These are phyloP conservation scores for Sphenostylis stenocarpa DNA, from an alignment of 306 rosid species.

Conservation along the genomic window DNA sequence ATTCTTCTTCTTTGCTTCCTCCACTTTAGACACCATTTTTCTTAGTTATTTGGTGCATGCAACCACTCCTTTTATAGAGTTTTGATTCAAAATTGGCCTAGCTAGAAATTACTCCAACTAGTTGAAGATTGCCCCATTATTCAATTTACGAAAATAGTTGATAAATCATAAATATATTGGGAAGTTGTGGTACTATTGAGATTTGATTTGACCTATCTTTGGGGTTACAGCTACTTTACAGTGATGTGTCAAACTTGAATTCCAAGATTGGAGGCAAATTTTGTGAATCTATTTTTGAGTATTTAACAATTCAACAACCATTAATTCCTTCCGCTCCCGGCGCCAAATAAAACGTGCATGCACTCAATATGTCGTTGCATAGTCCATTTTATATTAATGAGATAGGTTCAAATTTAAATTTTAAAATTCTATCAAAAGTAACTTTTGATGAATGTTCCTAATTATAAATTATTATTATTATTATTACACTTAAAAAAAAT, in stretches of 20 bases:
- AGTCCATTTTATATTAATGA: not conserved
- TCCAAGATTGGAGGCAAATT: slow-evolving; percentile 16
- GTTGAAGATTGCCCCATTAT: not conserved
- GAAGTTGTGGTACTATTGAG: slow-evolving; percentile 14
- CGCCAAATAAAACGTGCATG: not conserved
- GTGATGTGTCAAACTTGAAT: not conserved
- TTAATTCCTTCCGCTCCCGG: slow-evolving; percentile 11
- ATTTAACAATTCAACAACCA: not conserved
- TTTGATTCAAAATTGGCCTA: slow-evolving; percentile 24
- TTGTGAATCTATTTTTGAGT: not conserved
- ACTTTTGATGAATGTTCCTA: no score
- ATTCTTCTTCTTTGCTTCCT: slow-evolving; percentile 50
- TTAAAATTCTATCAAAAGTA: no score
- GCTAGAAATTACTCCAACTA: not conserved
- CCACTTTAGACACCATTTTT: slow-evolving; percentile 79
- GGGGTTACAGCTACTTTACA: slow-evolving; percentile 12
- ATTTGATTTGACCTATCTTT: slow-evolving; percentile 7
- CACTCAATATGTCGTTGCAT: not conserved
- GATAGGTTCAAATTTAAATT: no score
- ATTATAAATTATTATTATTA: no score
- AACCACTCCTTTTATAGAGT: slow-evolving; percentile 29
- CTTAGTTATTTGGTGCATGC: slow-evolving; percentile 36
- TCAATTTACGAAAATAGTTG: not conserved
- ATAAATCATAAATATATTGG: not conserved
- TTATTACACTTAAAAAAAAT: no score